Percentiles rank a stretch among this genome's conserved stretches.
Evolutionary conservation across 371 early-diverging fungal genomes (phyloP).

Genomic region (Circinella minor): DNA sequence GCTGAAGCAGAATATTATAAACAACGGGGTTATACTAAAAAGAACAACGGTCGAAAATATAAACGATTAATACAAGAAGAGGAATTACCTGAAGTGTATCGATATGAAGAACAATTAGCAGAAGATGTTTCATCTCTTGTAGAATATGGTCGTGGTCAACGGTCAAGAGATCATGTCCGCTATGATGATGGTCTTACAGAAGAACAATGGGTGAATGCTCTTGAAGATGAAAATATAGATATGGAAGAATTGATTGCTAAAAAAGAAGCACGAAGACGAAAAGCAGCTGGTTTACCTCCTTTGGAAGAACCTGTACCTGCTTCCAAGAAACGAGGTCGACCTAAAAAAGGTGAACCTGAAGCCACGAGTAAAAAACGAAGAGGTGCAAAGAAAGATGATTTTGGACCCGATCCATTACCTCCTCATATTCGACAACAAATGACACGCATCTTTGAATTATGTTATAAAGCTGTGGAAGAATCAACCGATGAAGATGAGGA

Average conservation of each 20-base stretch:
- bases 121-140: constrained; percentile 19
- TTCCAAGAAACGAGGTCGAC: constrained; percentile 22
- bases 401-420: constrained; percentile 19
- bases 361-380: constrained; percentile 22
- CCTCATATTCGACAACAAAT: constrained; percentile 49
- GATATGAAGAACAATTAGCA: constrained; percentile 47
- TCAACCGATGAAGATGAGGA: constrained; percentile 55
- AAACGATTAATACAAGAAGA: constrained; percentile 77
- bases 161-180: constrained; percentile 68
- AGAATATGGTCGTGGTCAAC: constrained; percentile 76
- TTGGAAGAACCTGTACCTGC: constrained; percentile 5
- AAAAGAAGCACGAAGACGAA: constrained; percentile 22
- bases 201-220: constrained; percentile 85
- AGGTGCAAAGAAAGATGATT: constrained; percentile 24
- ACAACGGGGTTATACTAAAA: constrained; percentile 22
- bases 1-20: constrained; percentile 39
- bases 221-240: constrained; percentile 28
- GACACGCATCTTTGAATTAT: constrained; percentile 52
- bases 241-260: constrained; percentile 24
- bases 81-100: constrained; percentile 83
- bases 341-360: constrained; percentile 19
- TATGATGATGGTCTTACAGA: constrained; percentile 96
- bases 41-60: constrained; percentile 32
- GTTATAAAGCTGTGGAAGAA: constrained; percentile 60
- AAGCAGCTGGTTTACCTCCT: constrained; percentile 12